Evolutionary conservation across 768 basidiomycete genomes (phyloP), one percentile per base, ranked within the genome.

Genomic region (Chiua virens): DNA sequence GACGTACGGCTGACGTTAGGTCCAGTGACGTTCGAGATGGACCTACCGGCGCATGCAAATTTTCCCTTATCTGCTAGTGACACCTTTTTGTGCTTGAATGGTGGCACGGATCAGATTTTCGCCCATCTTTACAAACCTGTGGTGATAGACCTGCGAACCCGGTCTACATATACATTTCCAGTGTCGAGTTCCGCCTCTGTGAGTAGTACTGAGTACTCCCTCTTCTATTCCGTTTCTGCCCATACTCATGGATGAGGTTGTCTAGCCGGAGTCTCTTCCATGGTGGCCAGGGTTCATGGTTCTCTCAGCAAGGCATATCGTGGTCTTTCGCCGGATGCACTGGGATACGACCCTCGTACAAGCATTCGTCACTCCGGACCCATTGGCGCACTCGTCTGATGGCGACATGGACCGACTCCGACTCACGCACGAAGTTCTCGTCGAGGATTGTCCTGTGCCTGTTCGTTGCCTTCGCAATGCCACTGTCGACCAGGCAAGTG

Each of bases 361-460:
- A 14, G 56, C 43, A n/a, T 61, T 64, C 25, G 37, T 50, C 22
- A 21, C 22, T 11, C 62, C 59, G 8, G 39, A 58, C 8, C 4
- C 52, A 37, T 36, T 8, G 21, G 8, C 13, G 7, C n/a, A 27
- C n/a, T 28, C 7, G 21, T 18, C 45, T 20, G 32, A 41, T 14
- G 13, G 21, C 8, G 42, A 45, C 22, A 30, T 7, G 21, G 25
- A 20, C 20, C 53, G 42, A 32, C 55, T 64, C 40, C 49, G 23
- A 5, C 61, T 63, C n/a, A 51, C 62, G 11, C 61, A 63, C 20
- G 61, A 61, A 41, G 34, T 44, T 25, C 50, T 62, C 8, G 37
- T 38, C 21, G 40, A 52, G 18, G 28, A 35, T 28, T 27, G 43
- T 20, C 44, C 42, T 38, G 40, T 27, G 4, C 61, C 61, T 11